These are phyloP conservation scores for Microstegium vimineum DNA, from an alignment of 176 grass and related monocot genomes.

Conservation along the genomic window DNA sequence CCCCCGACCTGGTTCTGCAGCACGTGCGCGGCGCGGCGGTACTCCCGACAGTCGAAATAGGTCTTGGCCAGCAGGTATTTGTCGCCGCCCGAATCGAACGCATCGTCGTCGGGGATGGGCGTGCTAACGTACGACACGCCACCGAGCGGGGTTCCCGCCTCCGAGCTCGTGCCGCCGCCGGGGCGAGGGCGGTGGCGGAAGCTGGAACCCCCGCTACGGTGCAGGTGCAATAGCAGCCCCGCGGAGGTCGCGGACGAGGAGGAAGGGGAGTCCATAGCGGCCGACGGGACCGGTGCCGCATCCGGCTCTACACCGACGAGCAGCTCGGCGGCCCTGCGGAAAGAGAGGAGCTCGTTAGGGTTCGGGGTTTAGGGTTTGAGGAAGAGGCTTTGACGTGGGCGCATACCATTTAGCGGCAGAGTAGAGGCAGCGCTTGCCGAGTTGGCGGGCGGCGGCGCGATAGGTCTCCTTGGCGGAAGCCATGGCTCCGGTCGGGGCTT, in stretches of 20 bases:
- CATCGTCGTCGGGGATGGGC: slow-evolving; percentile 78
- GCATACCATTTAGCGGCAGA: slow-evolving; percentile 90
- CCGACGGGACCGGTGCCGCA: slow-evolving; percentile 2
- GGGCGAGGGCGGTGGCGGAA: slow-evolving; percentile 64
- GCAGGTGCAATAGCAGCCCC: slow-evolving; percentile 51
- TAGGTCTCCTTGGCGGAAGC: slow-evolving; percentile 64
- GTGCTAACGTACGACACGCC: slow-evolving; percentile 89
- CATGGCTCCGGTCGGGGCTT: slow-evolving; percentile 25
- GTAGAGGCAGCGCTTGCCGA: slow-evolving; percentile 85
- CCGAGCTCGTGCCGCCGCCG: slow-evolving; percentile 15
- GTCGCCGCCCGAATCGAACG: slow-evolving; percentile 55
- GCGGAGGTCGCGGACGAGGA: slow-evolving; percentile 43
- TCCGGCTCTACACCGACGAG: slow-evolving; percentile 79
- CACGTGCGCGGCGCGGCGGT: slow-evolving; percentile 73
- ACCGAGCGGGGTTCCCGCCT: slow-evolving; percentile 59
- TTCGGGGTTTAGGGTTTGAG: slow-evolving; percentile 23
- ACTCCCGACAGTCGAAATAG: slow-evolving; percentile 96
- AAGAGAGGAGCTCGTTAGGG: slow-evolving; percentile 2
- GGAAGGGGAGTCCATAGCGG: slow-evolving; percentile 39
- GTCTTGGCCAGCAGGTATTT: slow-evolving; percentile 96
- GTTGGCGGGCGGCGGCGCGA: slow-evolving; percentile 69
- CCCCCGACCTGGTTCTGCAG: slow-evolving; percentile 58
- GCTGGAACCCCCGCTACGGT: slow-evolving; percentile 60
- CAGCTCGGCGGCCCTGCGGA: slow-evolving; percentile 76
- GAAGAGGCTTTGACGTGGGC: neutral